These are phyloP conservation scores for Lachnellula cervina DNA, from an alignment of 2,329 filamentous ascomycete genomes.

Conservation along the genomic window DNA sequence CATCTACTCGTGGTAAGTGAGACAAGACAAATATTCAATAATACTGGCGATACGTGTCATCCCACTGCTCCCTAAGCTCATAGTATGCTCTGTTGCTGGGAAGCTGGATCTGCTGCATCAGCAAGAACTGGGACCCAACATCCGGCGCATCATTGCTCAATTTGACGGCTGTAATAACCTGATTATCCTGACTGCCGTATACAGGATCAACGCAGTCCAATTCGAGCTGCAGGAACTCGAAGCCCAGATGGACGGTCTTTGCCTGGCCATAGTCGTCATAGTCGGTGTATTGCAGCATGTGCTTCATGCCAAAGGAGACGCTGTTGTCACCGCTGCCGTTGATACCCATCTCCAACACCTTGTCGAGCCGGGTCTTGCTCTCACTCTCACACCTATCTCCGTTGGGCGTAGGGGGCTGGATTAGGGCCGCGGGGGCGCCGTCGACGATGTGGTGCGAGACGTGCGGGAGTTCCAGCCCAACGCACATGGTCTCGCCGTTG, in stretches of 20 bases:
- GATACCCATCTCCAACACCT: neutral
- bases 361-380: neutral
- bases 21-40: neutral
- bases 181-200: neutral
- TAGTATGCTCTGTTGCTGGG: neutral
- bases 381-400: neutral
- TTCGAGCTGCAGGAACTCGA: neutral
- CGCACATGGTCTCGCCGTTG: neutral
- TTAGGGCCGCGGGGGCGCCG: neutral
- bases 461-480: neutral
- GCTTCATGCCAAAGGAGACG: neutral
- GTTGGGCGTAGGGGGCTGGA: too few relatives aligned
- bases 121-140: neutral
- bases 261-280: neutral
- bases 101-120: neutral
- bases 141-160: neutral
- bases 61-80: neutral
- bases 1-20: too few relatives aligned
- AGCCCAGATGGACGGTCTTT: neutral
- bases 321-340: neutral
- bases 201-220: neutral
- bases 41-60: neutral
- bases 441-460: neutral
- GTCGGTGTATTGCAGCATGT: neutral
- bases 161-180: neutral